Evolutionary conservation across 2,329 filamentous ascomycete genomes (phyloP).

Genomic region (Xylaria sp.): DNA sequence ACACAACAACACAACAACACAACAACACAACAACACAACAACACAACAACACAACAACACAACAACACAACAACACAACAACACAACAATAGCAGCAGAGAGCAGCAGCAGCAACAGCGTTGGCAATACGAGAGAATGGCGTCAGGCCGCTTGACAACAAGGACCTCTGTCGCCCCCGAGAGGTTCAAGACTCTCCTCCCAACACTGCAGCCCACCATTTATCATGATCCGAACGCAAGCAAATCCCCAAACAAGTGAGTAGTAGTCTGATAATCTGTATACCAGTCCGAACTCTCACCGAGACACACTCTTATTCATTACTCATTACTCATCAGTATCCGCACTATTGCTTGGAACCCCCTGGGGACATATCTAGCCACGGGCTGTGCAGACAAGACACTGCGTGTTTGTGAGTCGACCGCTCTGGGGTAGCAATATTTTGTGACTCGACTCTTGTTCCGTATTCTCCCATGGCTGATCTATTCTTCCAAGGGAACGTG

Average conservation of each 20-base stretch:
- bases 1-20: too few species aligned
- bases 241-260: conserved; percentile 48
- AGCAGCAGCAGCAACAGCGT: neutral
- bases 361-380: conserved; percentile 86
- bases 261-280: neutral
- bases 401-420: conserved; percentile 73
- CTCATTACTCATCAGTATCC: conserved; percentile 63
- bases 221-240: conserved; percentile 46
- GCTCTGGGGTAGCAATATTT: neutral
- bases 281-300: too few species aligned
- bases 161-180: conserved; percentile 48
- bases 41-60: neutral
- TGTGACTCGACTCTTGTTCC: neutral
- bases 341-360: conserved; percentile 89
- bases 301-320: neutral
- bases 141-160: conserved; percentile 41
- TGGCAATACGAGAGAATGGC: conserved; percentile 41
- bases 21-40: too few species aligned
- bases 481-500: conserved; percentile 69
- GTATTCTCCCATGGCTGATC: conserved; percentile 16
- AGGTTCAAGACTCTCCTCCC: conserved; percentile 49
- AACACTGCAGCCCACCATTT: conserved; percentile 48
- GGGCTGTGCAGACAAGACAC: conserved; percentile 73
- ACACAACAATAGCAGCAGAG: neutral
- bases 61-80: neutral